phyloP scores from a whole-genome alignment of 345 rosid genomes.

The Boechera retrofracta region DNA sequence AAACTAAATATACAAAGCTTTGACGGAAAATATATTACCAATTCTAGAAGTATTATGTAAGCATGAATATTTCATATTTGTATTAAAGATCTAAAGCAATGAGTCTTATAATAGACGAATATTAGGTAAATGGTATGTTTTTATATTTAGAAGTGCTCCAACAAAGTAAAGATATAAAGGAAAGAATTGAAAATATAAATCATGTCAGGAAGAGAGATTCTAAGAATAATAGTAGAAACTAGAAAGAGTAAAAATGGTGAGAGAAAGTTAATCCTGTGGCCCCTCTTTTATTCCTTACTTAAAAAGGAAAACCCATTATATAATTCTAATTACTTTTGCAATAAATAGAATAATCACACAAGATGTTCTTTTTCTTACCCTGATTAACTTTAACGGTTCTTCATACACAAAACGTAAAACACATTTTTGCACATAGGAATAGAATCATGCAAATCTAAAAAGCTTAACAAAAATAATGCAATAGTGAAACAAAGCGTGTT shows the following conservation, averaged over 20 bases:
- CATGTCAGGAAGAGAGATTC: no score
- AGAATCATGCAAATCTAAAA: constrained; percentile 8
- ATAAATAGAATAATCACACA: not conserved
- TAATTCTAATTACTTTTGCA: constrained; percentile 2
- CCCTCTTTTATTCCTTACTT: constrained; percentile 23
- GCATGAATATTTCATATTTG: not conserved
- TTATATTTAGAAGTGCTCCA: no score
- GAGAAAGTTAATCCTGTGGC: constrained; percentile 19
- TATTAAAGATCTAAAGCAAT: not conserved
- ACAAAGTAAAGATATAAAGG: no score
- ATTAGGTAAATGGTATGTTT: not conserved
- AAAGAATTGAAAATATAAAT: no score
- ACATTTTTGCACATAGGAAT: not conserved
- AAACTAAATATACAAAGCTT: no score
- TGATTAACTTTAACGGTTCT: constrained; percentile 5
- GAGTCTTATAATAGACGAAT: not conserved
- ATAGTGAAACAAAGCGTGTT: constrained; percentile 29
- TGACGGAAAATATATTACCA: not conserved
- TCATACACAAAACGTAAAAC: not conserved
- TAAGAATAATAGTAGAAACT: not conserved
- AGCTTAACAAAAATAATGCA: constrained; percentile 8
- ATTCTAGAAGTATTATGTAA: not conserved
- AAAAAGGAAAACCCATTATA: not conserved
- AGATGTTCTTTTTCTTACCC: not conserved
- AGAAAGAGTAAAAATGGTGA: constrained; percentile 38